Evolutionary conservation across 805 yeast genomes (phyloP).

Genomic region (Dipodascopsis tothii): DNA sequence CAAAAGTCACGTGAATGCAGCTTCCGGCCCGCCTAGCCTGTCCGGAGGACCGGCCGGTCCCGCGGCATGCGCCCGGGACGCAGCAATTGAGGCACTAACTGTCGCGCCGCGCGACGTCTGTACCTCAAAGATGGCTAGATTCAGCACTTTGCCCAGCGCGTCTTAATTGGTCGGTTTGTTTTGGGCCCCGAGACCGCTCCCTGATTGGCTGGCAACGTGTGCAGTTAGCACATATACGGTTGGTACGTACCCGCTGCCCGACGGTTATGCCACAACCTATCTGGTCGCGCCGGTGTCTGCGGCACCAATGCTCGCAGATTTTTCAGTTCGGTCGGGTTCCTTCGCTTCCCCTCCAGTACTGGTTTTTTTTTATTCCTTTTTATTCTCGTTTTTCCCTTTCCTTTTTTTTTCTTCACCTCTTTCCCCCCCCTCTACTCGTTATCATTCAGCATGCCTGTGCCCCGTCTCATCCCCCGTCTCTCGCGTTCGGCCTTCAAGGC

Average conservation of each 20-base stretch:
- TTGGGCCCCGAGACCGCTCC: too few relatives aligned
- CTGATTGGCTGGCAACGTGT: not conserved
- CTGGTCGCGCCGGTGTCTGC: too few relatives aligned
- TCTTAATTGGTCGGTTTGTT: too few relatives aligned
- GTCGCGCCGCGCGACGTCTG: too few relatives aligned
- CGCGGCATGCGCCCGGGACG: too few relatives aligned
- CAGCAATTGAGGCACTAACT: too few relatives aligned
- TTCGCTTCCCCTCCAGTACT: not conserved
- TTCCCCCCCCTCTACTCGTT: slow-evolving; percentile 5
- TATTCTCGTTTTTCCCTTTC: slow-evolving; percentile 2
- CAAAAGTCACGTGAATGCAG: too few relatives aligned
- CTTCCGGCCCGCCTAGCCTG: too few relatives aligned
- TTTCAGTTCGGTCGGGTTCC: not conserved
- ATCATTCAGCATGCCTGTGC: slow-evolving; percentile 45
- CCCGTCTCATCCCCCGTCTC: slow-evolving; percentile 35
- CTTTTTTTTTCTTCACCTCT: not conserved
- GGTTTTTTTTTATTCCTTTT: slow-evolving; percentile 1
- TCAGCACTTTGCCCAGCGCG: too few relatives aligned
- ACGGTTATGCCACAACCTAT: too few relatives aligned
- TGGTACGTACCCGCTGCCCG: not conserved
- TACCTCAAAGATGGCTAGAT: too few relatives aligned
- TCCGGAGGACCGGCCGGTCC: too few relatives aligned
- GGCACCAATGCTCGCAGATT: not conserved
- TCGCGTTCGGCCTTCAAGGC: slow-evolving; percentile 85
- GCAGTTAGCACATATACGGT: not conserved